Evolutionary conservation across 768 basidiomycete genomes (phyloP).

Genomic region (Phaffia tasmanica): DNA sequence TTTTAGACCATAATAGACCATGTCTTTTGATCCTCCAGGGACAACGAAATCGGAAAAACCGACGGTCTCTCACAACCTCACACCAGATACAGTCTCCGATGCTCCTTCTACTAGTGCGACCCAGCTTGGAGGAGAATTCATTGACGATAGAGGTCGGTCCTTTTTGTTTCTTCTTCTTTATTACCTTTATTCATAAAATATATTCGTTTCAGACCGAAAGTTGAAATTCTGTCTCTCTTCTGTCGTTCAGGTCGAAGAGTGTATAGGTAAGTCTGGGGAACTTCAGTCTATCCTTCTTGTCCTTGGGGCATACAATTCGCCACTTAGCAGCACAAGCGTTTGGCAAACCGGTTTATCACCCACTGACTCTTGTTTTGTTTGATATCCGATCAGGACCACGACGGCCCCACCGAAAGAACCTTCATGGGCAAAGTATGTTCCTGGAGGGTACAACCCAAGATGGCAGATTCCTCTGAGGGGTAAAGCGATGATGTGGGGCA

Average conservation of each 20-base stretch:
- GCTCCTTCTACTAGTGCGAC: too few relatives aligned
- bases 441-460: constrained; percentile 13
- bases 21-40: too few relatives aligned
- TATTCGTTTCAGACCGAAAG: too few relatives aligned
- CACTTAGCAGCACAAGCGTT: too few relatives aligned
- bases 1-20: too few relatives aligned
- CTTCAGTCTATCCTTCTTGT: neutral
- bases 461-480: constrained; percentile 20
- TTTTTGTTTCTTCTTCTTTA: too few relatives aligned
- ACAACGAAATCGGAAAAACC: too few relatives aligned
- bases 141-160: neutral
- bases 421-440: constrained; percentile 4
- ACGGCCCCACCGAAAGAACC: neutral
- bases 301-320: too few relatives aligned
- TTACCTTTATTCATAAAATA: too few relatives aligned
- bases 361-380: neutral
- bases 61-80: too few relatives aligned
- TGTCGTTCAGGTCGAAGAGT: neutral
- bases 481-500: constrained; percentile 21
- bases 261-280: neutral
- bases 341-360: neutral
- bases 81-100: too few relatives aligned
- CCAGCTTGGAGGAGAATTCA: constrained; percentile 3
- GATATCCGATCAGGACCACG: neutral
- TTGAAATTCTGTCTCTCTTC: too few relatives aligned